Conservation (phyloP, 208 protist genomes). For the Tritrichomonas foetus region DNA sequence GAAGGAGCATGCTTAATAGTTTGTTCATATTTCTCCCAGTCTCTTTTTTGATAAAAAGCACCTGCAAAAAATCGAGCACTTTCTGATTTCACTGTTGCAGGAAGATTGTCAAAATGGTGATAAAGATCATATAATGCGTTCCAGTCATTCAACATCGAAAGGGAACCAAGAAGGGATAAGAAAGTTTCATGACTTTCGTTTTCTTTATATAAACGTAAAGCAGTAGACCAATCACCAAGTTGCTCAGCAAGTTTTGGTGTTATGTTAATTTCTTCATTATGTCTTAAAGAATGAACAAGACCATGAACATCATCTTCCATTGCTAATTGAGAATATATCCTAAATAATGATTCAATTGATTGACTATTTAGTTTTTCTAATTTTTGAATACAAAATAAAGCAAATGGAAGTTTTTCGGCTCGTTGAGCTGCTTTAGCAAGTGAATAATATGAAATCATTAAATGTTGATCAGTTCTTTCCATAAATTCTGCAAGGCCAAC, state of each 20-base stretch:
- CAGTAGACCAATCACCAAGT: background rate
- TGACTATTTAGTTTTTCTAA: background rate
- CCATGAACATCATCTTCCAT: background rate
- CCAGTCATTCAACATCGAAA: constrained; percentile 1
- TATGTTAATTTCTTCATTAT: background rate
- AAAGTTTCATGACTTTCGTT: background rate
- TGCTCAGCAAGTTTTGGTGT: background rate
- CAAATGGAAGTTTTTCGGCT: constrained; percentile 25
- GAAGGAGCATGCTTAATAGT: background rate
- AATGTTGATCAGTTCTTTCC: background rate
- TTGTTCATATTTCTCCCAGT: background rate
- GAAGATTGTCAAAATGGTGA: background rate
- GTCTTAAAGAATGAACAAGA: background rate
- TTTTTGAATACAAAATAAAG: background rate
- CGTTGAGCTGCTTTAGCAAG: background rate
- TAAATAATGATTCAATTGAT: background rate
- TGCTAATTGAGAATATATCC: background rate
- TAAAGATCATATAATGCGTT: background rate
- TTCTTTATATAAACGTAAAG: background rate
- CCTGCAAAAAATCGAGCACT: background rate
- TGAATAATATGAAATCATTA: background rate
- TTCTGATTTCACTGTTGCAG: background rate
- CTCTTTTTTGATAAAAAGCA: background rate
- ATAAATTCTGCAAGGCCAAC: constrained; percentile 7
- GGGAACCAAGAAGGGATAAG: background rate